phyloP scores from a whole-genome alignment of 768 basidiomycete genomes.

The Collybia sp. region DNA sequence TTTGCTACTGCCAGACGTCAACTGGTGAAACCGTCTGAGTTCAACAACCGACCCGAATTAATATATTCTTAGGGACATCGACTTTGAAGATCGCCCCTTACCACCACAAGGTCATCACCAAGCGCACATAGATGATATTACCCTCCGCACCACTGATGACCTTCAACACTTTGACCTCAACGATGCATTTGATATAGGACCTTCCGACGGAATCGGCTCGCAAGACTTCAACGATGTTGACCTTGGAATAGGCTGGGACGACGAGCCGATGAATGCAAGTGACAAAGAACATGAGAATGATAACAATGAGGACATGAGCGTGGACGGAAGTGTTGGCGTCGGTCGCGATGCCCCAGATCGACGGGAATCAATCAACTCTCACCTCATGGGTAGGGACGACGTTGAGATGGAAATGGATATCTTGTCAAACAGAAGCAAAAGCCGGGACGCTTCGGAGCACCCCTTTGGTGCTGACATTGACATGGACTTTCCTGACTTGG shows the following conservation, averaged over 20 bases:
- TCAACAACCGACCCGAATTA: conserved; percentile 8
- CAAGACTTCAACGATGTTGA: conserved; percentile 74
- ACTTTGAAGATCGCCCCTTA: conserved; percentile 66
- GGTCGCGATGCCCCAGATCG: conserved; percentile 64
- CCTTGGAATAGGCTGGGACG: conserved; percentile 76
- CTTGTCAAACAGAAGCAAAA: conserved; percentile 53
- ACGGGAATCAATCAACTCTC: conserved; percentile 58
- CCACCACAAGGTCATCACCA: conserved; percentile 74
- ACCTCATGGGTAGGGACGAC: conserved; percentile 45
- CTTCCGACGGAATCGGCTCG: conserved; percentile 80
- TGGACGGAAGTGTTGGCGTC: conserved; percentile 63
- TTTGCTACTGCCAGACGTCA: conserved; percentile 71
- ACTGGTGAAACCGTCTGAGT: conserved; percentile 41
- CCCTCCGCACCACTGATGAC: conserved; percentile 74
- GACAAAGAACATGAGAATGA: conserved; percentile 27
- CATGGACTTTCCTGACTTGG: conserved; percentile 44
- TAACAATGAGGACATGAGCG: conserved; percentile 48
- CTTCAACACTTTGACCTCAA: conserved; percentile 62
- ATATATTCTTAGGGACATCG: conserved; percentile 57
- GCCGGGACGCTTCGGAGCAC: conserved; percentile 63
- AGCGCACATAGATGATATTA: conserved; percentile 84
- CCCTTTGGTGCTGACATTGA: conserved; percentile 55
- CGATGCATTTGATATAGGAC: conserved; percentile 77
- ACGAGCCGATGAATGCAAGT: conserved; percentile 34
- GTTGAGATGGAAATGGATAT: conserved; percentile 54